phyloP scores from a whole-genome alignment of 768 basidiomycete species.

The Hemileccinum impolitum region DNA sequence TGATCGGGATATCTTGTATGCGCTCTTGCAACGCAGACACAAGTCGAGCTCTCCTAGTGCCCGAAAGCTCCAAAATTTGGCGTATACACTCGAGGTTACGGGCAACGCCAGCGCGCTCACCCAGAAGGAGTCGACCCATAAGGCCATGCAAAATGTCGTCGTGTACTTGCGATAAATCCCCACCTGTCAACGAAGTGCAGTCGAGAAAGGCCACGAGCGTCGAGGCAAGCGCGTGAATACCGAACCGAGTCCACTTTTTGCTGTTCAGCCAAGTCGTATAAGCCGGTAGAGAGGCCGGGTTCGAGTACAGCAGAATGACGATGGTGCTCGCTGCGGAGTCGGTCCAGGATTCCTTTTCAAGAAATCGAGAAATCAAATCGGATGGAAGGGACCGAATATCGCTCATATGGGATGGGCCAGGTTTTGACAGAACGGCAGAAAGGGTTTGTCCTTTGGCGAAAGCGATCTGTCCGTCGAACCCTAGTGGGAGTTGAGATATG shows the following conservation, averaged over 20 bases:
- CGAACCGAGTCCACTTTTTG: conserved; percentile 11
- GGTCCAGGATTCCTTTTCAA: conserved; percentile 43
- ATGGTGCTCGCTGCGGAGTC: conserved; percentile 43
- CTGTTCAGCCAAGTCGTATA: conserved; percentile 41
- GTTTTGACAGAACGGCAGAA: conserved; percentile 3
- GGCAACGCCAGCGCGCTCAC: not conserved
- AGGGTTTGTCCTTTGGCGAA: conserved; percentile 7
- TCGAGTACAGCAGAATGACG: conserved; percentile 42
- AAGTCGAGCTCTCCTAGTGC: conserved; percentile 16
- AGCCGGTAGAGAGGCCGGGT: conserved; percentile 20
- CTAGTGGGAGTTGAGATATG: conserved; percentile 31
- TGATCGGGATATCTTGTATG: conserved; percentile 25
- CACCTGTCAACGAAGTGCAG: conserved; percentile 16
- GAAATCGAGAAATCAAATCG: conserved; percentile 34
- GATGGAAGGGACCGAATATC: conserved; percentile 8
- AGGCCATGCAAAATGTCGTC: conserved; percentile 30
- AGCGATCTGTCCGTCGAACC: conserved; percentile 23
- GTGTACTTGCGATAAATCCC: conserved; percentile 19
- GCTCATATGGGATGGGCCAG: not conserved
- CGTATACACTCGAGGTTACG: conserved; percentile 25
- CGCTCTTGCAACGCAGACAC: conserved; percentile 25
- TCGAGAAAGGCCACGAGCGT: conserved; percentile 51
- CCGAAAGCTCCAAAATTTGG: conserved; percentile 27
- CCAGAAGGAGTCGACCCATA: conserved; percentile 23
- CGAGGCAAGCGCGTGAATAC: conserved; percentile 31